Evolutionary conservation across 495 filamentous ascomycete species (phyloP), one percentile per base, ranked within the genome.

Genomic region (Geoglossum glabrum): DNA sequence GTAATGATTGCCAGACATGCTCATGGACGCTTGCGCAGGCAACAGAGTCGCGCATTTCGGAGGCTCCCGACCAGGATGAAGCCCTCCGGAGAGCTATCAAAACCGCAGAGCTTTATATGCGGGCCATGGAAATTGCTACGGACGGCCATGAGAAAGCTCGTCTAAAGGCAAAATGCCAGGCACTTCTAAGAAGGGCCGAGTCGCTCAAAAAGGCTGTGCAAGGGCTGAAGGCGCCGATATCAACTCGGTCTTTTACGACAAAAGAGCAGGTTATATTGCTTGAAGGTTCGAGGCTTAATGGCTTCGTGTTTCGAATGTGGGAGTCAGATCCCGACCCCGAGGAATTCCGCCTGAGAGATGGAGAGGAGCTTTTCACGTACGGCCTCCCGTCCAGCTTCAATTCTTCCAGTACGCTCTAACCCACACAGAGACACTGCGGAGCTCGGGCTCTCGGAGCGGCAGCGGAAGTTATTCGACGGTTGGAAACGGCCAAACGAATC

Each of bases 241-340:
- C 82, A 21, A 76, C 72, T 15, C 81, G 86, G 25, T 71, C 75
- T 58, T 72, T 85, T 54, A 76, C 86, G 8, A 84, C 74, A 4
- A 73, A 77, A 26, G 93, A 97, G 63, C 73, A 92, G 63, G 83
- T 85, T 21, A 81, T 96, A 31, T 68, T 96, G 7, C 72, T 87
- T 10, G 80, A 83, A 60, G 79, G 79, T 1, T 88, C 88, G 15
- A 84, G 81, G 55, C 69, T 98, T 10, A 84, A 94, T 65, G 84
- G 84, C 8, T 83, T 79, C 60, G 72, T 79, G 3, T 97, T 94
- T 63, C 87, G 82, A 9, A 87, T 86, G 4, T 98, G 92, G 92
- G 72, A 76, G 17, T 67, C 68, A 13, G 64, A 77, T 28, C 86
- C 87, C 0, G 64, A 64, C 8, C 45, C 71, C 0, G 63, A 69